Evolutionary conservation across 192 early-diverging fungal genomes (phyloP), one percentile per base, ranked within the genome.

Genomic region (Linnemannia hyalina): DNA sequence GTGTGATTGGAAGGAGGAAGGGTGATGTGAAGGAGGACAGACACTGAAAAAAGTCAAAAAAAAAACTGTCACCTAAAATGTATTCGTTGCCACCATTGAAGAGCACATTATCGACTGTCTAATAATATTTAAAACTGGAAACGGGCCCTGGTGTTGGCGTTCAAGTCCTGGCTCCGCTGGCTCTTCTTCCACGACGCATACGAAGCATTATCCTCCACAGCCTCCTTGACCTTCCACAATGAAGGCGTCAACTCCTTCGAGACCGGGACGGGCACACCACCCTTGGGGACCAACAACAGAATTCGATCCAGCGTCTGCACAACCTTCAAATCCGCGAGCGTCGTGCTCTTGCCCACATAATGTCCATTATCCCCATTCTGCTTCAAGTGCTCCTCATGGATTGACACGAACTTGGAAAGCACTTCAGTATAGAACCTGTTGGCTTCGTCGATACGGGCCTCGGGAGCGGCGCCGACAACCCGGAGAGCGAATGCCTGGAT

Each of bases 361-460:
- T 93, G 91, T 6, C 91, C 89, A 47, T 80, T 91, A 41, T 88
- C 78, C 3, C 93, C 93, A 70, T 92, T 93, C 65, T 91, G 81
- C 46, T 65, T 77, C 70, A 91, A 49, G 20, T 83, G 68, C 20
- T 80, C 85, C 47, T 89, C 89, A 54, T 89, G 92, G 32, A 83
- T 82, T 2, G 44, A 49, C 72, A 91, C 73, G 1, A 86, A 60
- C 42, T 77, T 73, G 10, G 69, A 38, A 23, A 78, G 55, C 1
- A 68, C 44, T 55, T 75, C 73, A 26, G 23, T 29, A 46, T 69
- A 81, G 46, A 77, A 73, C 40, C 44, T 78, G 20, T 68, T 81
- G 11, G 73, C 60, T 8, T 41, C 73, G 13, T 70, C 80, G 20
- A 68, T n/a, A 8, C 69, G 68, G 11, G 38, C 63, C 26, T 87